Evolutionary conservation across 164 flowering plant species (phyloP), one percentile per base, ranked within the genome.

Genomic region (Sedum album): DNA sequence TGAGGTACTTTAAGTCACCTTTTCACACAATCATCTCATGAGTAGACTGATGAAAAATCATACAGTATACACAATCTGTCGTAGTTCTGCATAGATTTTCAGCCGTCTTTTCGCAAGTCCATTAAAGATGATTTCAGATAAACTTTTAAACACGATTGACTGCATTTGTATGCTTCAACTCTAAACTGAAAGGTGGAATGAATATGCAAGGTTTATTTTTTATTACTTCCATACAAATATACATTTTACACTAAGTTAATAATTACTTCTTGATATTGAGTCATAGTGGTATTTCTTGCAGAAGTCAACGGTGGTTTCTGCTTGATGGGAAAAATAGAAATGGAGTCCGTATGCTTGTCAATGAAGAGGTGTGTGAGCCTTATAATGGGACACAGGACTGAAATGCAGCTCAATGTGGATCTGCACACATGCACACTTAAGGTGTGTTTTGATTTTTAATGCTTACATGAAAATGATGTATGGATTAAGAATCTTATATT

Each of bases 331-430:
- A 81, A 72, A 73, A 68, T 81, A 23, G 76, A 80, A 46, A 60
- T 81, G 80, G 79, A 77, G 26, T 68, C 76, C 30, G 69, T 81
- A 6, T 73, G 72, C 65, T 66, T 70, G 63, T 81, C 80, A n/a
- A 69, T 79, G 79, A 77, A 79, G 69, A 76, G 71, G 39, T 73
- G 71, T 53, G 73, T 66, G 39, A 75, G 69, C 70, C 66, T 81
- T 68, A 70, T 68, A 36, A 60, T 65, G 53, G 80, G 84, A 46
- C 77, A 75, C 48, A 75, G 76, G 66, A 77, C 77, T 30, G 80
- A 81, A 76, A 70, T 79, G 76, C 61, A 77, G 69, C 75, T 74
- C 1, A 75, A 76, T 64, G 76, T 77, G 53, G 79, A 77, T 67
- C 67, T 79, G 73, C 68, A 57, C 21, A 67, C 84, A 31, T 76